Conservation (phyloP, 2,329 filamentous ascomycete species). For the Lasiodiplodia citricola region DNA sequence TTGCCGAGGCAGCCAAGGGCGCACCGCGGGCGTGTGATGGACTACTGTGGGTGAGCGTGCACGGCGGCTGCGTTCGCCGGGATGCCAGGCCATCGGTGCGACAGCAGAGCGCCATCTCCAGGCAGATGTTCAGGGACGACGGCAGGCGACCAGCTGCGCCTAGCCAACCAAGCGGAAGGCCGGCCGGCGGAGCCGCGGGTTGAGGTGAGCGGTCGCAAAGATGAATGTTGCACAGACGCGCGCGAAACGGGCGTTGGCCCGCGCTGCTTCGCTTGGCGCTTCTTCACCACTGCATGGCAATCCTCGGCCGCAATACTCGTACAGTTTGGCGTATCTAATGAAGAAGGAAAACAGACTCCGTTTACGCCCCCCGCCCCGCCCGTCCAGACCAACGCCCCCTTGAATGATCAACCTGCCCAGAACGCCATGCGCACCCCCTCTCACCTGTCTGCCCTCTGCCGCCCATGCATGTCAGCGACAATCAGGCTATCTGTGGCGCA, state of each 20-base stretch:
- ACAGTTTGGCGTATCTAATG: constrained; percentile 3
- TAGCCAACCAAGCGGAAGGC: constrained; percentile 8
- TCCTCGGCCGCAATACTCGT: neutral
- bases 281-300: neutral
- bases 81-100: neutral
- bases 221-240: neutral
- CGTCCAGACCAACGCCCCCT: neutral
- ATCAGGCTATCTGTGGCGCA: neutral
- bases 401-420: neutral
- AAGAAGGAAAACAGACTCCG: neutral
- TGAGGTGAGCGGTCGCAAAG: constrained; percentile 24
- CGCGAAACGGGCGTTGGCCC: constrained; percentile 5
- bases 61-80: neutral
- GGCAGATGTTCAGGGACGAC: neutral
- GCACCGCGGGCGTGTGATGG: neutral
- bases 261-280: constrained; percentile 18
- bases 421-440: neutral
- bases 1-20: neutral
- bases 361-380: neutral
- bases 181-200: constrained; percentile 8
- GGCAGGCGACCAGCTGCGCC: neutral
- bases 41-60: neutral
- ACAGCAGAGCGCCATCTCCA: constrained; percentile 2
- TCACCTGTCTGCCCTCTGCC: neutral
- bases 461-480: constrained; percentile 21